Evolutionary conservation across 1,284 basidiomycete species (phyloP), one percentile per base, ranked within the genome.

Genomic region (Chalciporus sp.): DNA sequence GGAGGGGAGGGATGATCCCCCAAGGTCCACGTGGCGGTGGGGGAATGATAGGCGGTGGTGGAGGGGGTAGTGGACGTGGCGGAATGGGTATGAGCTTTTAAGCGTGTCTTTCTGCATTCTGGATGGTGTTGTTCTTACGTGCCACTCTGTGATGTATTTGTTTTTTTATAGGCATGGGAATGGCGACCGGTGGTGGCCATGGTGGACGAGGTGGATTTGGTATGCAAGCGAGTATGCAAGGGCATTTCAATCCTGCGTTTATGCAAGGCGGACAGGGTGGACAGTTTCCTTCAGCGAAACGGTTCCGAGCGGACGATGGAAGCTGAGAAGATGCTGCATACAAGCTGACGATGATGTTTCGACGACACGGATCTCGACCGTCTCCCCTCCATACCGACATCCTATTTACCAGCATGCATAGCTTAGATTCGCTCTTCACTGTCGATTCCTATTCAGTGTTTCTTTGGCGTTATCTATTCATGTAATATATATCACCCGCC

Each of bases 31-130:
- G 62, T 19, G 72, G 81, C 39, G 67, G 57, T 1, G 52, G 68
- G 17, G 81, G 80, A 17, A 77, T 79, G 76, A 77, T 76, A 73
- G 70, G 67, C 7, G 70, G 81, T 14, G 81, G 84, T 14, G 55
- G 27, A 28, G 27, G 27, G n/a, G n/a, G 23, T 33, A 12, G 67
- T 20, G 65, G 66, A 57, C 67, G 67, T 29, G 61, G 70, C 57
- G 82, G 85, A 72, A 86, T 87, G 84, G 86, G 86, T 85, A 83
- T 80, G 85, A 79, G 74, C 74, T 82, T 81, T 72, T 85, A 78
- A 76, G 61, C 67, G 70, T 66, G 68, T 70, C 67, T 71, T 66
- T 23, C 23, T 23, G 23, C 23, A 70, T 63, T 51, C 56, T 56
- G 65, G 58, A 57, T 62, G 56, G 61, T 69, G 70, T 70, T 70